phyloP scores from a whole-genome alignment of 768 basidiomycete genomes.

The Mycena vitilis region DNA sequence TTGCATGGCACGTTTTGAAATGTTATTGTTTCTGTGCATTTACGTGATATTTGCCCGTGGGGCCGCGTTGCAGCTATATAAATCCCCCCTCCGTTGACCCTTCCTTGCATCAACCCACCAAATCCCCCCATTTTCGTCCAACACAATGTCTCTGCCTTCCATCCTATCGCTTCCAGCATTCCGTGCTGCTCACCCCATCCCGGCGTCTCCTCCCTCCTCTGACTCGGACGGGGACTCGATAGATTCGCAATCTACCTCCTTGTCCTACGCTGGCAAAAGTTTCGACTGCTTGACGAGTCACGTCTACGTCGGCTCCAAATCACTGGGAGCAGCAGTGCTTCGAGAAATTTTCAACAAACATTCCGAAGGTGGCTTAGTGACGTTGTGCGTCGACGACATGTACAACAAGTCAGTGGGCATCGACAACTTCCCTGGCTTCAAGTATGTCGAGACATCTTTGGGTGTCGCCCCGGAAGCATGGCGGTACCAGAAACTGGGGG shows the following conservation, averaged over 20 bases:
- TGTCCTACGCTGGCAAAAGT: not conserved
- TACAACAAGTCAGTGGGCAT: not conserved
- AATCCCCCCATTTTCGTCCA: constrained; percentile 4
- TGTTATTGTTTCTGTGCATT: constrained; percentile 12
- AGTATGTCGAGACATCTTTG: constrained; percentile 24
- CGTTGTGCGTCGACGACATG: constrained; percentile 44
- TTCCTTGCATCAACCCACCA: constrained; percentile 11
- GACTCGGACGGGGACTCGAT: constrained; percentile 25
- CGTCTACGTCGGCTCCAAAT: constrained; percentile 40
- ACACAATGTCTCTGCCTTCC: constrained; percentile 27
- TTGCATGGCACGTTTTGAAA: constrained; percentile 21
- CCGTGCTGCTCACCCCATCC: constrained; percentile 1
- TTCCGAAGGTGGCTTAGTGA: constrained; percentile 44
- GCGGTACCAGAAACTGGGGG: constrained; percentile 3
- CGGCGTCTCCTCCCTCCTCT: constrained; percentile 20
- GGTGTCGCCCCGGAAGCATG: constrained; percentile 16
- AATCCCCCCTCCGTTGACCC: not conserved
- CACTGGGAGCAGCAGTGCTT: constrained; percentile 40
- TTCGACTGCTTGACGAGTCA: constrained; percentile 34
- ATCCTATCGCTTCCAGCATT: constrained; percentile 21
- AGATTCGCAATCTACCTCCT: constrained; percentile 15
- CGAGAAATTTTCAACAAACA: constrained; percentile 48
- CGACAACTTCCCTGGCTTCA: constrained; percentile 20
- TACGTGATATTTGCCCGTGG: constrained; percentile 17
- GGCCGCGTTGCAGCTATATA: constrained; percentile 16